phyloP scores from a whole-genome alignment of 768 basidiomycete species.

The Russula dissimulans region DNA sequence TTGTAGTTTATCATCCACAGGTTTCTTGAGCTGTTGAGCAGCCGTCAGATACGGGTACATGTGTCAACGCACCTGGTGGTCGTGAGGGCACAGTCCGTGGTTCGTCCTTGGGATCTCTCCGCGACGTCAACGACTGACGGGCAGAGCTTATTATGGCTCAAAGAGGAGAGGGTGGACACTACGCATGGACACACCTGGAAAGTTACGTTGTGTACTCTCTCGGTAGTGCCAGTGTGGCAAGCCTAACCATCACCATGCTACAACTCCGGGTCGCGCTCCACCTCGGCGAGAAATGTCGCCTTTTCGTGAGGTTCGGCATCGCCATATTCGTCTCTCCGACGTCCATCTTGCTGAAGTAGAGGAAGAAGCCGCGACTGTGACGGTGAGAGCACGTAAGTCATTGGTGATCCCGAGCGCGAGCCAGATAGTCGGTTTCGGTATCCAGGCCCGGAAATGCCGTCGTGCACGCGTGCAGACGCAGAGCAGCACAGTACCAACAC shows the following conservation, averaged over 20 bases:
- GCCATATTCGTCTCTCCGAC: constrained; percentile 10
- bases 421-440: not conserved
- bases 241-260: constrained; percentile 31
- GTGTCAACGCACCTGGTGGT: constrained; percentile 45
- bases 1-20: constrained; percentile 53
- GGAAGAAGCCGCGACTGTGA: not conserved
- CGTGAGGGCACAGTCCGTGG: constrained; percentile 72
- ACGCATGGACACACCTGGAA: constrained; percentile 21
- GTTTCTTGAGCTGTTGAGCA: not conserved
- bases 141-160: constrained; percentile 12
- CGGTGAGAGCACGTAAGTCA: constrained; percentile 1
- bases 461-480: no score
- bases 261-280: constrained; percentile 29
- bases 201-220: constrained; percentile 13
- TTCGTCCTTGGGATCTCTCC: constrained; percentile 43
- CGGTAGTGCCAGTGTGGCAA: not conserved
- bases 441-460: no score
- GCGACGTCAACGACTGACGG: constrained; percentile 24
- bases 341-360: constrained; percentile 9
- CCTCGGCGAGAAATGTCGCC: constrained; percentile 17
- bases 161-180: not conserved
- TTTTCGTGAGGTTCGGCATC: constrained; percentile 16
- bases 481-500: not conserved
- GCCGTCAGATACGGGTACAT: not conserved
- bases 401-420: constrained; percentile 7